Percentiles rank a stretch among this genome's conserved stretches.
Conservation (phyloP, 371 early-diverging fungal genomes). For the Lichtheimia hyalospora region DNA sequence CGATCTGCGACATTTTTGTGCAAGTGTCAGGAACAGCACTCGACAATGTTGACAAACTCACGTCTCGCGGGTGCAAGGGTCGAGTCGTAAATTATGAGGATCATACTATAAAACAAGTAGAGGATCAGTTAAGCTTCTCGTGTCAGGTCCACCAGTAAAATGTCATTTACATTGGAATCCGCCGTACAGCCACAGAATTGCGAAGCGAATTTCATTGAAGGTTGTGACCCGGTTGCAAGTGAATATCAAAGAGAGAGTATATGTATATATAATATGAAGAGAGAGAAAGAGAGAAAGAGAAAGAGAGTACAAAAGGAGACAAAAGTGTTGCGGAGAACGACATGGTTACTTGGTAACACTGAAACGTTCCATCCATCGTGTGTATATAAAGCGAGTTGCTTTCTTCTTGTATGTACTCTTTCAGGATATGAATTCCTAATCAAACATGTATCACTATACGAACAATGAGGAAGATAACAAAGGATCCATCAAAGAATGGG, state of each 20-base stretch:
- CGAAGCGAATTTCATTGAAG: conserved; percentile 15
- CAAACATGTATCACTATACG: no score
- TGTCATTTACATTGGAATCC: conserved; percentile 19
- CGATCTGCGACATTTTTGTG: conserved; percentile 18
- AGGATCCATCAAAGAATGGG: no score
- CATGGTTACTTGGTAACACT: not conserved
- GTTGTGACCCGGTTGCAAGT: not conserved
- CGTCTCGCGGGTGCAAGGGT: conserved; percentile 40
- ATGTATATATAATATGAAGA: no score
- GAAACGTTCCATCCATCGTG: not conserved
- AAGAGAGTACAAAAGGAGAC: not conserved
- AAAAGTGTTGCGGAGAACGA: not conserved
- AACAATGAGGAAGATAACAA: no score
- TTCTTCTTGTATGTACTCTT: no score
- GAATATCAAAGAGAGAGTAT: not conserved
- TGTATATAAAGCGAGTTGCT: no score
- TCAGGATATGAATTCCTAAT: no score
- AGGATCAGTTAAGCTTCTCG: conserved; percentile 1
- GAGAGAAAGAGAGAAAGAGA: conserved; percentile 2
- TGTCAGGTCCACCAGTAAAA: no score
- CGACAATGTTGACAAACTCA: conserved; percentile 5
- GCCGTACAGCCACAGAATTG: conserved; percentile 32
- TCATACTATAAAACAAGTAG: not conserved
- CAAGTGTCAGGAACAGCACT: not conserved
- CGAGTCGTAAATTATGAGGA: conserved; percentile 21